A percentile compares a stretch with the other conserved stretches of the same genome.
phyloP scores from a whole-genome alignment of 495 filamentous ascomycete species.

The Lindgomyces ingoldianus region DNA sequence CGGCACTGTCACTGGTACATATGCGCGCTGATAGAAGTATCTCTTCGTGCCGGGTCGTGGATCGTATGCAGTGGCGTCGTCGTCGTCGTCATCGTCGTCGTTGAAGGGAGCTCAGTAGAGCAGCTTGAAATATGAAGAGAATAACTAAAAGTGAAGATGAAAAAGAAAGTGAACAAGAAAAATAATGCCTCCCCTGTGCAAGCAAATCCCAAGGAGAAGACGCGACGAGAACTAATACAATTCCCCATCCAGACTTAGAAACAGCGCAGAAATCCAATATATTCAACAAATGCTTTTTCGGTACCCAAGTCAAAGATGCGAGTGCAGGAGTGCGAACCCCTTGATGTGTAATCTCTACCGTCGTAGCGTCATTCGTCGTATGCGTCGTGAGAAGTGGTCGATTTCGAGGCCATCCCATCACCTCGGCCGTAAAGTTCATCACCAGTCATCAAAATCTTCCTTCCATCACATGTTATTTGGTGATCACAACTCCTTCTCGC shows the following conservation, averaged over 20 bases:
- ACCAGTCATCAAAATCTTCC: slow-evolving; percentile 18
- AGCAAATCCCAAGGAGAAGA: neutral
- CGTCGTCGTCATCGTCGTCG: slow-evolving; percentile 26
- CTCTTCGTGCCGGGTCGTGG: slow-evolving; percentile 22
- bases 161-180: slow-evolving; percentile 12
- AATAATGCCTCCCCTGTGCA: slow-evolving; percentile 11
- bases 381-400: slow-evolving; percentile 37
- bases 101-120: neutral
- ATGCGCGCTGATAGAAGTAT: slow-evolving; percentile 17
- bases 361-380: slow-evolving; percentile 46
- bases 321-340: slow-evolving; percentile 33
- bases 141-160: slow-evolving; percentile 3
- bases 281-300: slow-evolving; percentile 39
- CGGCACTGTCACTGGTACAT: neutral
- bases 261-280: slow-evolving; percentile 29
- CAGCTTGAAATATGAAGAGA: neutral
- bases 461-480: slow-evolving; percentile 1
- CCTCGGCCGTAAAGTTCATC: slow-evolving; percentile 29
- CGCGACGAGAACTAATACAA: slow-evolving; percentile 26
- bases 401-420: slow-evolving; percentile 24
- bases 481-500: slow-evolving; percentile 5
- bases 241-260: slow-evolving; percentile 1
- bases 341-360: slow-evolving; percentile 36
- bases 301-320: slow-evolving; percentile 37
- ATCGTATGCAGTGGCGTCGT: too few relatives aligned